Base-by-base conservation (phyloP, 257 asterid species). In the Anisodus tanguticus region DNA sequence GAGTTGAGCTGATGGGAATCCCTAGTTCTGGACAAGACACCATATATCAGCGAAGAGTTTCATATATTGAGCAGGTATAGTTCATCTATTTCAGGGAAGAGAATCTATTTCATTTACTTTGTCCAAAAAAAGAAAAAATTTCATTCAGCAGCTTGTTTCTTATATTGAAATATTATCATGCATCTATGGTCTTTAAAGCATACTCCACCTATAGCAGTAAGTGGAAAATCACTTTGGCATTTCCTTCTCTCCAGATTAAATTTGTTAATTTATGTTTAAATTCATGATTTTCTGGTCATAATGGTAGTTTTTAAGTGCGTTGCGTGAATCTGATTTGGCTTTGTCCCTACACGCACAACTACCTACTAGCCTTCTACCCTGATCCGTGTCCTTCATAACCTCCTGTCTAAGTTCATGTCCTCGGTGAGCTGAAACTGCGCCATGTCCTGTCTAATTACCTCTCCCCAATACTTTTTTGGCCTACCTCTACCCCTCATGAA, bases 1-100 rank as follows among this genome's bases (percentile, higher is more conserved):
- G 98, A 89, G 97, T 94, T 60, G 97, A 92, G 88, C 89, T 92
- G 85, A 77, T 96, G 90, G 99, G 92, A 53, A 93, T 96, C 84
- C 98, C 98, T 35, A 91, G 82, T 90, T 84, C 92, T 64, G 93
- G 82, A 83, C 90, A 84, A 88, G 87, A 88, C 53, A 84, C 90
- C 84, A 63, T 91, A 71, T 94, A 86, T 91, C 98, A 93, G 84
- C 92, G 87, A 86, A 89, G 93, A 81, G 97, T 92, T 81, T 86
- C 89, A 83, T 92, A 94, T 88, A 97, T 96, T 69, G 98, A 90
- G 77, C 98, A 94, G 99, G 99, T 95, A 83, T 62, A 39, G 26
- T 60, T 60, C 45, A 63, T 60, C 39, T 80, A 19, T 49, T 26
- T 60, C 45, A 49, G 58, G 43, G 55, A 81, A 81, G 41, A 59